Evolutionary conservation across 768 basidiomycete species (phyloP).

Genomic region (Terana coerulea): DNA sequence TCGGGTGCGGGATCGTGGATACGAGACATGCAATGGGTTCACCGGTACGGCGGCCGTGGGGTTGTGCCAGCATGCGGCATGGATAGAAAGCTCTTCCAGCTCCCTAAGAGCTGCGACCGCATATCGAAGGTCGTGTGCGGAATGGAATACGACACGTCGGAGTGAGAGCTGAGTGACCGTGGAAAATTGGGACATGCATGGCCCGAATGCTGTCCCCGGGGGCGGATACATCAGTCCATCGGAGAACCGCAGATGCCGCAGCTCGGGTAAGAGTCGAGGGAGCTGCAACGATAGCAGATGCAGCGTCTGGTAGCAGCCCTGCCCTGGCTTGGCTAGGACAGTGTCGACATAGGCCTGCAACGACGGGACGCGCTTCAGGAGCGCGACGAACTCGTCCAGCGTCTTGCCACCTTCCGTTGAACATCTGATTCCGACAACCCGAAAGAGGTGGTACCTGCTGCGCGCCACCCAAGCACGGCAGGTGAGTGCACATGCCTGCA

Average conservation of each 20-base stretch:
- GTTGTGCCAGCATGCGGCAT: neutral
- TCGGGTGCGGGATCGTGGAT: neutral
- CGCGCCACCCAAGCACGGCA: constrained; percentile 2
- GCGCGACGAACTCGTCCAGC: neutral
- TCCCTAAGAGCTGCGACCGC: neutral
- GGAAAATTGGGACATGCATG: neutral
- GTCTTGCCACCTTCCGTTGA: neutral
- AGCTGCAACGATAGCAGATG: neutral
- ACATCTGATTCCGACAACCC: neutral
- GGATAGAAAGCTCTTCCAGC: neutral
- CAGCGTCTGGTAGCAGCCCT: neutral
- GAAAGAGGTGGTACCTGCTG: neutral
- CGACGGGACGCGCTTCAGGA: neutral
- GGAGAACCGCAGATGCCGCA: neutral
- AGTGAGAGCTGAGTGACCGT: neutral
- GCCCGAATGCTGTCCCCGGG: neutral
- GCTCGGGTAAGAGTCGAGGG: neutral
- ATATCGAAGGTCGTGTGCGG: neutral
- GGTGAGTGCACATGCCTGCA: constrained; percentile 1
- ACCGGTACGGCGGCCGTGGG: neutral
- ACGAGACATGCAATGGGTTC: neutral
- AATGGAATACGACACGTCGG: neutral
- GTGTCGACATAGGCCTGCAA: neutral
- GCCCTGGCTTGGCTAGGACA: neutral
- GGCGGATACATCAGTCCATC: neutral